Evolutionary conservation across 2,329 filamentous ascomycete species (phyloP), one percentile per base, ranked within the genome.

Genomic region (Hypoxylon rubiginosum): DNA sequence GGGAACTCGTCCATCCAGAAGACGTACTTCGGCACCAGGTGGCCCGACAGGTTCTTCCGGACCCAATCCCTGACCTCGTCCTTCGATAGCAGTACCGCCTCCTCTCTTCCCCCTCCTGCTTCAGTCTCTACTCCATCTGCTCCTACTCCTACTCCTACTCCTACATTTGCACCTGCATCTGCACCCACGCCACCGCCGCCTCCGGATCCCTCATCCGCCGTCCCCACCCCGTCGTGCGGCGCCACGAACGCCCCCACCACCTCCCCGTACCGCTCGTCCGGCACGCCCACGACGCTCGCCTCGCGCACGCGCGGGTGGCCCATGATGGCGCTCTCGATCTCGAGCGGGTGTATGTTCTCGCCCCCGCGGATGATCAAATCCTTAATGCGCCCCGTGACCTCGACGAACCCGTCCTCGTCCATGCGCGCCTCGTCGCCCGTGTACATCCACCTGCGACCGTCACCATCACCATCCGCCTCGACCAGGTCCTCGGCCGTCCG

Each of bases 321-420:
- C 66, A 97, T 89, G 5, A 98, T 84, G 71, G 90, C 95, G 76
- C 97, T 94, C 78, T 99, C 96, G 2, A 98, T 86, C 78, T 98
- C 96, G 5, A 97, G 84, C 0, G 96, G 96, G 77, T 97, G 93
- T 60, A 97, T 97, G 77, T 99, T 99, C 78, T 98, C 96, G 24
- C 96, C 96, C 28, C 92, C 95, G 26, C 93, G 88, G 76, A 98
- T 98, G 73, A 99, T 97, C 58, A 98, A 80, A 77, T 99, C 96
- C 80, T 98, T 98, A 76, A 97, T 95, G 15, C 94, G 86, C 2
- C 94, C 93, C 0, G 94, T 97, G 75, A 98, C 97, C 71, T 88
- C 87, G 1, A 97, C 88, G 76, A 94, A 98, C 1, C 95, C 96
- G 28, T 94, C 85, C 4, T 80, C 83, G 66, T 97, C 93, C 87